Evolutionary conservation across 2,329 filamentous ascomycete species (phyloP), one percentile per base, ranked within the genome.

Genomic region (Gnomoniopsis sp.): DNA sequence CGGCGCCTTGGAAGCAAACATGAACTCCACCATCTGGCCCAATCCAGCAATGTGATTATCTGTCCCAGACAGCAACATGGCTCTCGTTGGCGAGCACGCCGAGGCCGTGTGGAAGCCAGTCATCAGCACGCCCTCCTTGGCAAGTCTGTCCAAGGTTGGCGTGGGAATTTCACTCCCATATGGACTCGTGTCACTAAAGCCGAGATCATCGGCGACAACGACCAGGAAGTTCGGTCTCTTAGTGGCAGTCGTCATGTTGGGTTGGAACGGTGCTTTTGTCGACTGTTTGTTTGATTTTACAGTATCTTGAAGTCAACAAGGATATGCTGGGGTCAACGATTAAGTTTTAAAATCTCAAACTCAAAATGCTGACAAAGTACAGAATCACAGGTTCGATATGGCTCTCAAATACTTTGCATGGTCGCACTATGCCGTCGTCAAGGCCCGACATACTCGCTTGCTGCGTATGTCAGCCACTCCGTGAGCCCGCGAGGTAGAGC

Each of bases 41-140:
- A 85, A 70, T 1, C 82, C 76, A 4, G 77, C 77, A 53, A 80
- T 79, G 59, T 81, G 81, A 63, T 84, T 77, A 61, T 85, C 81
- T 1, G 82, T 85, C 8, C 83, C 83, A 0, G 81, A 83, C 73
- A 85, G 79, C 59, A 86, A 76, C 83, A 86, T 85, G 47, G 79
- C 76, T 44, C 82, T 70, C 3, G 79, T 82, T 4, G 83, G 83
- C 55, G 81, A 84, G 67, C 82, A 86, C 58, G 82, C 81, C 19
- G 82, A 79, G 1, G 82, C 83, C 1, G 81, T 79, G 62, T 86
- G 82, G 66, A 84, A 85, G 58, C 83, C 79, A 0, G 81, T 85
- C 60, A 85, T 79, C 1, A 80, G 76, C 14, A 85, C 65, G 11
- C 82, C 77, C 43, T 75, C 68, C 44, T 74, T 66, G 0, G 79